phyloP scores from a whole-genome alignment of 345 rosid species.

The Triadica sebifera region DNA sequence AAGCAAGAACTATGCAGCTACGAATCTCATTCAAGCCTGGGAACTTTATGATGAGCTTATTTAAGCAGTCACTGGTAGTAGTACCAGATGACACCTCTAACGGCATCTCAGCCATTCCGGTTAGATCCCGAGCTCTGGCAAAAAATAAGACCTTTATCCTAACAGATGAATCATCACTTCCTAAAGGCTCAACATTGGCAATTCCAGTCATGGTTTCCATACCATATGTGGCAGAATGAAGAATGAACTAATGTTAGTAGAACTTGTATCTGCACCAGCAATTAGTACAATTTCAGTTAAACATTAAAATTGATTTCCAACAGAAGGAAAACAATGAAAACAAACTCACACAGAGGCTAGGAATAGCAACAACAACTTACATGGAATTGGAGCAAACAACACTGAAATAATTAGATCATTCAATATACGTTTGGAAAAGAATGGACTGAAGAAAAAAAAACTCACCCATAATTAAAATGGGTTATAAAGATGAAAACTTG shows the following conservation, averaged over 20 bases:
- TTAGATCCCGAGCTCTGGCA: constrained; percentile 80
- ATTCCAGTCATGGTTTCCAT: constrained; percentile 20
- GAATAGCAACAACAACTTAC: no score
- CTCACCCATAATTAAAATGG: not conserved
- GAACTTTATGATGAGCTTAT: constrained; percentile 50
- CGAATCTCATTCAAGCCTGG: constrained; percentile 70
- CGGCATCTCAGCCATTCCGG: constrained; percentile 51
- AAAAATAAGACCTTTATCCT: constrained; percentile 73
- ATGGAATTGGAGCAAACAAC: not conserved
- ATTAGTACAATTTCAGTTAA: not conserved
- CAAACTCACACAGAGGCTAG: not conserved
- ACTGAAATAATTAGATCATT: not conserved
- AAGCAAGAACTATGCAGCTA: constrained; percentile 68
- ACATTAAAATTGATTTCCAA: not conserved
- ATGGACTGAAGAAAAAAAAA: not conserved
- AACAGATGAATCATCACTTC: constrained; percentile 32
- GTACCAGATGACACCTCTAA: constrained; percentile 61
- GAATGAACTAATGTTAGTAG: not conserved
- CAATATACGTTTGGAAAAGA: not conserved
- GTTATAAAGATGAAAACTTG: not conserved
- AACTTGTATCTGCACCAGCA: constrained; percentile 16
- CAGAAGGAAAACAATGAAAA: not conserved
- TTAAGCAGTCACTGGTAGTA: constrained; percentile 63
- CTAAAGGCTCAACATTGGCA: not conserved
- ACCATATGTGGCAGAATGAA: constrained; percentile 1